These are phyloP conservation scores for Neurospora sp. DNA, from an alignment of 495 filamentous ascomycete genomes.

Conservation along the genomic window DNA sequence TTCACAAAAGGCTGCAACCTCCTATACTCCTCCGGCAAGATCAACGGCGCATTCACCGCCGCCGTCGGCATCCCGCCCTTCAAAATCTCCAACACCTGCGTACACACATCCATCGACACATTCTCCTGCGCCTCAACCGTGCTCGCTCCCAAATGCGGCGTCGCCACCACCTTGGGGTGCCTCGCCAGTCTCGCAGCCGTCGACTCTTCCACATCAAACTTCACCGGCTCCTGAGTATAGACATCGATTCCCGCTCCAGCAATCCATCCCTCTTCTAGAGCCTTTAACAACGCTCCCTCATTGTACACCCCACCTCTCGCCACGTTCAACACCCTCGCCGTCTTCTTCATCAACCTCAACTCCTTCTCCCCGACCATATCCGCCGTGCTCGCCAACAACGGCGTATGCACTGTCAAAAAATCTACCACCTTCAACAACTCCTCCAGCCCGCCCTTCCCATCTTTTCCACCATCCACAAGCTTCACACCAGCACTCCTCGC, in stretches of 20 bases:
- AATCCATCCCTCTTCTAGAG: conserved; percentile 55
- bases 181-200: conserved; percentile 44
- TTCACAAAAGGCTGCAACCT: conserved; percentile 60
- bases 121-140: conserved; percentile 73
- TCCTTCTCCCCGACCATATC: conserved; percentile 54
- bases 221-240: conserved; percentile 59
- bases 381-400: conserved; percentile 58
- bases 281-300: conserved; percentile 56
- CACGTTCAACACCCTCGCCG: conserved; percentile 57
- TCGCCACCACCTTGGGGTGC: conserved; percentile 56
- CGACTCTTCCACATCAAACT: conserved; percentile 27
- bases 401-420: conserved; percentile 68
- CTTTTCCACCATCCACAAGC: conserved; percentile 28
- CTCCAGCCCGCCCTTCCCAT: conserved; percentile 18
- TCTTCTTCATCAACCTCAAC: conserved; percentile 56
- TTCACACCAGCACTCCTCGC: conserved; percentile 48
- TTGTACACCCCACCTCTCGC: conserved; percentile 68
- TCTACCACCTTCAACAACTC: conserved; percentile 53
- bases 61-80: conserved; percentile 54
- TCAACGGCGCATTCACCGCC: conserved; percentile 65
- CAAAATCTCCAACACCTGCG: conserved; percentile 59
- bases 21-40: conserved; percentile 60
- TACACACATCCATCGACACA: conserved; percentile 63
- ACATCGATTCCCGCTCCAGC: conserved; percentile 68
- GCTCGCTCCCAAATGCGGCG: conserved; percentile 62